These are phyloP conservation scores for Oenanthe javanica DNA, from an alignment of 140 eudicot species.

Conservation along the genomic window DNA sequence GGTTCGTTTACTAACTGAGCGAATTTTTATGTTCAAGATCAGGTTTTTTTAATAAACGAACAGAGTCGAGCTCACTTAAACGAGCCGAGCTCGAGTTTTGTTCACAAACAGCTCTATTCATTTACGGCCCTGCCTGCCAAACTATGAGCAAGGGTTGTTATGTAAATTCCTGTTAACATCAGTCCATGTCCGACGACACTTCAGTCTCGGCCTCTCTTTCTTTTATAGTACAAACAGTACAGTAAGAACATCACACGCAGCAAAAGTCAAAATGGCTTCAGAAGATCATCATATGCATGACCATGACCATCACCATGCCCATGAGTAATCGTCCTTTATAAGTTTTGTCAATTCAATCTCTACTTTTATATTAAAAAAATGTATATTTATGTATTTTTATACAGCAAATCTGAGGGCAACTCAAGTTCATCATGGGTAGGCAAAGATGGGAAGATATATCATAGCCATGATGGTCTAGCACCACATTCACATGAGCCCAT, in stretches of 20 bases:
- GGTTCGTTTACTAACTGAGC: too few species aligned
- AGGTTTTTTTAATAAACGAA: too few species aligned
- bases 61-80: too few species aligned
- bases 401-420: constrained; percentile 32
- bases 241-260: background rate
- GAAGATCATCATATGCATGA: constrained; percentile 28
- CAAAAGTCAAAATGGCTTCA: constrained; percentile 39
- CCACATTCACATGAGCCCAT: constrained; percentile 95
- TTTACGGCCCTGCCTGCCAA: too few species aligned
- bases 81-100: too few species aligned
- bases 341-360: background rate
- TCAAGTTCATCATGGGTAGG: constrained; percentile 56
- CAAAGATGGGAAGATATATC: constrained; percentile 83
- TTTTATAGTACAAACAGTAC: background rate
- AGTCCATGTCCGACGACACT: background rate
- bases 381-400: background rate
- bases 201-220: background rate
- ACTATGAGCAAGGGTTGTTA: background rate
- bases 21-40: too few species aligned
- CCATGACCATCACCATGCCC: constrained; percentile 29
- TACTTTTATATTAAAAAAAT: background rate
- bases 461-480: constrained; percentile 95
- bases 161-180: background rate
- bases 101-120: too few species aligned
- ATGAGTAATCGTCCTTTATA: constrained; percentile 29